Percentiles rank a stretch among this genome's conserved stretches.
These are phyloP conservation scores for Plasmodium chabaudi DNA, from an alignment of 169 alveolate genomes.

Conservation along the genomic window DNA sequence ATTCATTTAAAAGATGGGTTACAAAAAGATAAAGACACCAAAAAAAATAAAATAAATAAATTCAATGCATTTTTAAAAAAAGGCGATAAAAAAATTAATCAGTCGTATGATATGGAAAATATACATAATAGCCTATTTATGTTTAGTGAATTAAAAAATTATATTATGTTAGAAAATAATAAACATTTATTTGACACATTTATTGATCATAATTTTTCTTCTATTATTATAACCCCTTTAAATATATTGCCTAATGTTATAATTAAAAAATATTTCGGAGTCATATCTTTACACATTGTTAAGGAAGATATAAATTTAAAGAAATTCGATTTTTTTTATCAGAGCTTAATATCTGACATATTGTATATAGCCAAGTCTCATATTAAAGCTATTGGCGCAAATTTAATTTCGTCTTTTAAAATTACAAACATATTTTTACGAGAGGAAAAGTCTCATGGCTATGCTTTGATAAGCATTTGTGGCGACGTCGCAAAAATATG, in stretches of 20 bases:
- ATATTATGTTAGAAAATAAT: slow-evolving; percentile 33
- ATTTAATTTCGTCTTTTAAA: slow-evolving; percentile 55
- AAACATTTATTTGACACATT: slow-evolving; percentile 34
- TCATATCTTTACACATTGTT: slow-evolving; percentile 61
- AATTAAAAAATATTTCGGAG: slow-evolving; percentile 72
- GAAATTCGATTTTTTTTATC: slow-evolving; percentile 67
- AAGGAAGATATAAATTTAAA: slow-evolving; percentile 57
- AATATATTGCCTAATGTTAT: slow-evolving; percentile 62
- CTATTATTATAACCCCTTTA: slow-evolving; percentile 64
- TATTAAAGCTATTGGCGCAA: slow-evolving; percentile 75
- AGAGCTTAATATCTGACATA: slow-evolving; percentile 67
- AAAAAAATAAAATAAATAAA: slow-evolving; percentile 20
- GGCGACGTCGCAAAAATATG: slow-evolving; percentile 76
- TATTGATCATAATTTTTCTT: slow-evolving; percentile 42
- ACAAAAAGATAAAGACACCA: slow-evolving; percentile 18
- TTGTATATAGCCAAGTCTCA: slow-evolving; percentile 67
- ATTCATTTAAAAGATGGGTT: background rate
- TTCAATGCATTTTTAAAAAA: slow-evolving; percentile 30
- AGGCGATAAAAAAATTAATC: slow-evolving; percentile 7
- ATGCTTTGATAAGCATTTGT: slow-evolving; percentile 75
- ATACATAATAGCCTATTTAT: slow-evolving; percentile 29
- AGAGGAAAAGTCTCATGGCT: slow-evolving; percentile 76
- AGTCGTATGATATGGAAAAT: slow-evolving; percentile 10
- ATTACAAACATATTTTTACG: slow-evolving; percentile 59
- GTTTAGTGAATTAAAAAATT: slow-evolving; percentile 52